Conservation (phyloP, 495 filamentous ascomycete species). For the Neurospora tetraspora region DNA sequence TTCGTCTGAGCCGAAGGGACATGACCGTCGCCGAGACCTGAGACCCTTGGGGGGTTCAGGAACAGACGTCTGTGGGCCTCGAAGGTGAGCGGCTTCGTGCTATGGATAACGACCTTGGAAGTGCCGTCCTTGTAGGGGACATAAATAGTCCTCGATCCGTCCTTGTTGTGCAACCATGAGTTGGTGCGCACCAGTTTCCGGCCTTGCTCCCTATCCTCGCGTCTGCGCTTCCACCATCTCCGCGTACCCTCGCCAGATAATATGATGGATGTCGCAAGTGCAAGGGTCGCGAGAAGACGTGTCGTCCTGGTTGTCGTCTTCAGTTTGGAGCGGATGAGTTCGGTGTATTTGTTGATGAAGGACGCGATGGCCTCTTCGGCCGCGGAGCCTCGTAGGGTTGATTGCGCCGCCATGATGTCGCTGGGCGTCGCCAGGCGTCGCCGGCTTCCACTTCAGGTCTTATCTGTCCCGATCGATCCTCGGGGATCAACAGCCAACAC, state of each 20-base stretch:
- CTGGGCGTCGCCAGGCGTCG: not conserved
- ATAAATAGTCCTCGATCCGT: constrained; percentile 88
- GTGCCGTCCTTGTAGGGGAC: constrained; percentile 84
- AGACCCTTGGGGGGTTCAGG: constrained; percentile 75
- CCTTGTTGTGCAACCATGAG: constrained; percentile 83
- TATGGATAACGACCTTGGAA: constrained; percentile 81
- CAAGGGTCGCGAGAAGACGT: constrained; percentile 62
- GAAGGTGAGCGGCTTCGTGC: constrained; percentile 90
- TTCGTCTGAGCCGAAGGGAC: constrained; percentile 85
- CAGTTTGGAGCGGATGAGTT: constrained; percentile 49
- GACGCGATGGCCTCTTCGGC: constrained; percentile 58
- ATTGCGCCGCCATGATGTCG: constrained; percentile 71
- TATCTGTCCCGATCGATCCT: not conserved
- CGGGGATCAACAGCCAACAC: not conserved
- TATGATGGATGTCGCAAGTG: constrained; percentile 66
- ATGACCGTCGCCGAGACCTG: constrained; percentile 62
- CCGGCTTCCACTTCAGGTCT: not conserved
- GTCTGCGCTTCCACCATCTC: constrained; percentile 58
- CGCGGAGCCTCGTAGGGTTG: constrained; percentile 58
- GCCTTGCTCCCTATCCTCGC: constrained; percentile 69
- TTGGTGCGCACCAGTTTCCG: constrained; percentile 75
- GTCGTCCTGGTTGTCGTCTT: constrained; percentile 54
- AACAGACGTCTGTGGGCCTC: constrained; percentile 93
- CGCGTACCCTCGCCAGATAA: constrained; percentile 63
- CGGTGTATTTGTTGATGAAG: constrained; percentile 57